A percentile compares a stretch with the other conserved stretches of the same genome.
Evolutionary conservation across 257 asterid genomes (phyloP).

Genomic region (Phtheirospermum japonicum): DNA sequence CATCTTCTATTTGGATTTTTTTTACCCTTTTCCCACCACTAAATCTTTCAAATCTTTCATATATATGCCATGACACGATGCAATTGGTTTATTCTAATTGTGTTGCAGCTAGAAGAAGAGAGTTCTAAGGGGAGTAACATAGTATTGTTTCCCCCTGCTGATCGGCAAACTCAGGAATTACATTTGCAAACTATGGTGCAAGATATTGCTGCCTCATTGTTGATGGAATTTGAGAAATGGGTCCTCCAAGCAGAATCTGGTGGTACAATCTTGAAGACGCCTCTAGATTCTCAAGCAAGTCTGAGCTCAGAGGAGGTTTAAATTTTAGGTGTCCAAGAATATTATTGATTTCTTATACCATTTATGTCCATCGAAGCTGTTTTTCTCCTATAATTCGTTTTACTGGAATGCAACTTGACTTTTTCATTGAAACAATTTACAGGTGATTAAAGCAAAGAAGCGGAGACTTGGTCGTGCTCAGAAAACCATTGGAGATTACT

Average conservation of each 20-base stretch:
- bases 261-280: slow-evolving; percentile 93
- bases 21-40: background rate
- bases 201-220: slow-evolving; percentile 87
- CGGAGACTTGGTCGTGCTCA: slow-evolving; percentile 96
- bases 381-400: slow-evolving; percentile 1
- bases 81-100: slow-evolving; percentile 19
- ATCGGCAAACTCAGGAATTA: slow-evolving; percentile 86
- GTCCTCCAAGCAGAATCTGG: slow-evolving; percentile 92
- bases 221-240: slow-evolving; percentile 98
- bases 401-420: background rate
- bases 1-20: background rate
- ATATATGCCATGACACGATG: slow-evolving; percentile 22
- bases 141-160: slow-evolving; percentile 91
- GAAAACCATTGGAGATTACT: slow-evolving; percentile 95
- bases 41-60: background rate
- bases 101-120: slow-evolving; percentile 83
- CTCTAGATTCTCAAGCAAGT: slow-evolving; percentile 98
- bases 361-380: slow-evolving; percentile 24
- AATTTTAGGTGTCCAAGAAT: slow-evolving; percentile 68
- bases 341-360: slow-evolving; percentile 33
- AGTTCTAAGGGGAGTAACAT: slow-evolving; percentile 72
- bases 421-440: slow-evolving; percentile 30
- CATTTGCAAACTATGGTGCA: slow-evolving; percentile 97
- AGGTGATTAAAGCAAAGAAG: slow-evolving; percentile 98
- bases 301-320: slow-evolving; percentile 99